Evolutionary conservation across 192 early-diverging fungal species (phyloP), one percentile per base, ranked within the genome.

Genomic region (Coemansia sp.): DNA sequence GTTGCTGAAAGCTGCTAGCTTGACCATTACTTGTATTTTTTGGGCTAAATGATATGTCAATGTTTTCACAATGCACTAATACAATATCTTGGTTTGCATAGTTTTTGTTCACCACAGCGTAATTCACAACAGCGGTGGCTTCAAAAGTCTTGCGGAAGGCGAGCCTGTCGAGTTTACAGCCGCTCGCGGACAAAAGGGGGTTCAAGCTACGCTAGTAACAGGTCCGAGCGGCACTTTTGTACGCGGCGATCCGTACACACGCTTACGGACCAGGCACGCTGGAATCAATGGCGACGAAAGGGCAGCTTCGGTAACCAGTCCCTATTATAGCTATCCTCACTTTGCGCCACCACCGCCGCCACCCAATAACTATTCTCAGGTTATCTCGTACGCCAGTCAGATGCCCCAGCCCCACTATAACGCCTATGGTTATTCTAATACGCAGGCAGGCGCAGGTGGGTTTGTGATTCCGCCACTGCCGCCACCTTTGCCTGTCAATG

Each of bases 21-120:
- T n/a, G n/a, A 47, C 41, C 34, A 25, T 29, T 46, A 15, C 42
- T 66, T 11, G 17, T 42, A 40, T 28, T 19, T 22, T 49, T 38
- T 38, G 36, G 19, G n/a, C 19, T 38, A 5, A 17, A 14, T 38
- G 36, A 13, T 38, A n/a, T n/a, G n/a, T n/a, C n/a, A n/a, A n/a
- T n/a, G n/a, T n/a, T n/a, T n/a, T n/a, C n/a, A n/a, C n/a, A n/a
- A n/a, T 17, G 19, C 4, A 14, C 13, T 5, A 18, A 13, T 14
- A 14, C 13, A 38, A 38, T 18, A 4, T 4, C 14, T 38, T 38
- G 36, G 14, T 38, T 14, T 22, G 40, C 11, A 11, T 32, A 32
- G 84, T 90, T 15, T 88, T 90, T 78, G 88, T 88, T 22, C 86
- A 90, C 67, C 83, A 88, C 43, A 84, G 86, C 11, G 84, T 85